Conservation (phyloP, 345 rosid species). For the Ricinus communis region DNA sequence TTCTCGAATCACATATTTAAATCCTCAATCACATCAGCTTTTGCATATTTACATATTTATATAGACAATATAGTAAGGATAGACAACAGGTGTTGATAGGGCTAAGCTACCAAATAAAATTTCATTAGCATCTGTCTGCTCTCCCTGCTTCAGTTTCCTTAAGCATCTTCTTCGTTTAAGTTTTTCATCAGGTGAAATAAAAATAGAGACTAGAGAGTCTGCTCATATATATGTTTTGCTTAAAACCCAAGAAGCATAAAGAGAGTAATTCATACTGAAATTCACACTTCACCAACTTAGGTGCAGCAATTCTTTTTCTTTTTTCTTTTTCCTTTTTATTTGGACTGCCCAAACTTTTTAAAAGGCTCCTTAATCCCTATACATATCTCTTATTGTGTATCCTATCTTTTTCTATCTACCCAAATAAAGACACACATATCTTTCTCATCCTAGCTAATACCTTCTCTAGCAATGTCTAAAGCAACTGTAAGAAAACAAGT, state of each 20-base stretch:
- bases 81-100: too few relatives aligned
- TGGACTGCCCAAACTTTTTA: not conserved
- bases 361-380: constrained; percentile 16
- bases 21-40: too few relatives aligned
- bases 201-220: not conserved
- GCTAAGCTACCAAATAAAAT: not conserved
- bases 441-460: not conserved
- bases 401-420: constrained; percentile 19
- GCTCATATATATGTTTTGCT: constrained; percentile 25
- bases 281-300: constrained; percentile 69
- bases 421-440: constrained; percentile 3
- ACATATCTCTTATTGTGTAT: not conserved
- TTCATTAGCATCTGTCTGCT: not conserved
- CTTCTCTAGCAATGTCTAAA: constrained; percentile 39
- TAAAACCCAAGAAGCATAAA: constrained; percentile 31
- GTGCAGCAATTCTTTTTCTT: not conserved
- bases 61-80: too few relatives aligned
- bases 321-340: too few relatives aligned
- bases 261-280: constrained; percentile 35
- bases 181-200: not conserved
- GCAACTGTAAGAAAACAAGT: constrained; percentile 33
- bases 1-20: not conserved
- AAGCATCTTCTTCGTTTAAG: not conserved
- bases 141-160: not conserved
- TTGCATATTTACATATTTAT: too few relatives aligned